Evolutionary conservation across 192 early-diverging fungal species (phyloP), one percentile per base, ranked within the genome.

Genomic region (Umbelopsis sp.): DNA sequence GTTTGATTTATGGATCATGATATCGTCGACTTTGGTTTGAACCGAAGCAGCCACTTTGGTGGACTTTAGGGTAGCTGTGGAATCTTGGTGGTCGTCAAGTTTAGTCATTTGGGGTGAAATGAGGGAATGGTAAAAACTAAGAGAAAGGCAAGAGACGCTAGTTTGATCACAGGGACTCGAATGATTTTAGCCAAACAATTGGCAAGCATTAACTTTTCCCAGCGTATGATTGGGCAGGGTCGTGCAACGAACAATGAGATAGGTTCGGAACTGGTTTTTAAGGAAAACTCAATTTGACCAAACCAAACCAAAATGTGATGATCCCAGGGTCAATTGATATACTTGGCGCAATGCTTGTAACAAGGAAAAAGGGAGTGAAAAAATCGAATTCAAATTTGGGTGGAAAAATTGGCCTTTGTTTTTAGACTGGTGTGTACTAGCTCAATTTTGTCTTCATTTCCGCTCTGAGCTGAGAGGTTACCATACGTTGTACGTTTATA

Each of bases 191-290:
- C 56, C 56, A 62, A 34, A 62, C 31, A 56, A 25, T 56, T 62
- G 12, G 31, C 56, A 20, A 26, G 56, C 29, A 32, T 29, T 32
- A 26, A 32, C 56, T 31, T 62, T 62, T 62, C 56, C 56, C 56
- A 62, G 56, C 26, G 12, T 62, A 34, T 62, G 56, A 62, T 62
- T 62, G 56, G 56, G 56, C 56, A 3, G 26, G 11, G 26, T 62
- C 16, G 31, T 32, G 56, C 29, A 26, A 62, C 56, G 56, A 62
- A 62, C 56, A 62, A 62, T 62, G 56, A n/a, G n/a, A n/a, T n/a
- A n/a, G n/a, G n/a, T n/a, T n/a, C n/a, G 26, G 56, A 36, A 62
- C 24, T 16, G 17, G 31, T 62, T 62, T 62, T 62, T 62, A 62
- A 34, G 56, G 3, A 62, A 17, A 34, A 62, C 17, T 62, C n/a